A percentile compares a stretch with the other conserved stretches of the same genome.
These are phyloP conservation scores for Lentithecium fluviatile DNA, from an alignment of 495 filamentous ascomycete genomes.

Conservation along the genomic window DNA sequence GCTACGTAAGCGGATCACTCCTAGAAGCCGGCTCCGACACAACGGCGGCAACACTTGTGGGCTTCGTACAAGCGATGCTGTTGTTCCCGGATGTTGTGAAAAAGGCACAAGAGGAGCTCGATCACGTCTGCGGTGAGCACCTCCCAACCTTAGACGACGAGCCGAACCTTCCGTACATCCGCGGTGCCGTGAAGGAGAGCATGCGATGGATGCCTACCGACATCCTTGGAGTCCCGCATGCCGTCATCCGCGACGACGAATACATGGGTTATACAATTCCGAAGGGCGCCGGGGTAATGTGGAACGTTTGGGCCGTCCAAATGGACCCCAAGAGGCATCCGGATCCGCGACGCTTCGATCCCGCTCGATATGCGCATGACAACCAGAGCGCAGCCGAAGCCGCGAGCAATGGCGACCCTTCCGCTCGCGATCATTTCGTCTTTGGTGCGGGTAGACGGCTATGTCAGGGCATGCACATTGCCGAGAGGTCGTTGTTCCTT, in stretches of 20 bases:
- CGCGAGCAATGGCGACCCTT: not conserved
- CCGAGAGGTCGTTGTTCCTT: constrained; percentile 12
- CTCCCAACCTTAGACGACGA: constrained; percentile 28
- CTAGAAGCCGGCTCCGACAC: constrained; percentile 30
- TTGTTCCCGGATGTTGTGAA: constrained; percentile 29
- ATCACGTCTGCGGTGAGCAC: constrained; percentile 29
- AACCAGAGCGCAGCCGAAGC: constrained; percentile 8
- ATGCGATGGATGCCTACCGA: constrained; percentile 22
- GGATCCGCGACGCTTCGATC: constrained; percentile 35
- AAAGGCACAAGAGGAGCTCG: constrained; percentile 34
- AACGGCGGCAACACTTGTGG: constrained; percentile 29
- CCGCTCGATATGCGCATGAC: constrained; percentile 7
- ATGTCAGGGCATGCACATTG: constrained; percentile 22
- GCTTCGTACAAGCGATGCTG: constrained; percentile 35
- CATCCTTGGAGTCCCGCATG: constrained; percentile 26
- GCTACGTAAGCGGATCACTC: constrained; percentile 17
- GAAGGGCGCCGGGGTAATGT: constrained; percentile 33
- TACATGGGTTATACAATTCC: constrained; percentile 38
- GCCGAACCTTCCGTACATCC: constrained; percentile 28
- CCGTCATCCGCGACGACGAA: constrained; percentile 34
- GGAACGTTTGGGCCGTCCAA: constrained; percentile 36
- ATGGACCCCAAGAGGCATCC: constrained; percentile 38
- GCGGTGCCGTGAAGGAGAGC: constrained; percentile 30
- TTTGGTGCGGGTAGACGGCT: constrained; percentile 22
- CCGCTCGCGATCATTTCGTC: constrained; percentile 14